Percentiles rank a stretch among this genome's conserved stretches.
phyloP scores from a whole-genome alignment of 1,284 basidiomycete species.

The Xanthoconium separans region DNA sequence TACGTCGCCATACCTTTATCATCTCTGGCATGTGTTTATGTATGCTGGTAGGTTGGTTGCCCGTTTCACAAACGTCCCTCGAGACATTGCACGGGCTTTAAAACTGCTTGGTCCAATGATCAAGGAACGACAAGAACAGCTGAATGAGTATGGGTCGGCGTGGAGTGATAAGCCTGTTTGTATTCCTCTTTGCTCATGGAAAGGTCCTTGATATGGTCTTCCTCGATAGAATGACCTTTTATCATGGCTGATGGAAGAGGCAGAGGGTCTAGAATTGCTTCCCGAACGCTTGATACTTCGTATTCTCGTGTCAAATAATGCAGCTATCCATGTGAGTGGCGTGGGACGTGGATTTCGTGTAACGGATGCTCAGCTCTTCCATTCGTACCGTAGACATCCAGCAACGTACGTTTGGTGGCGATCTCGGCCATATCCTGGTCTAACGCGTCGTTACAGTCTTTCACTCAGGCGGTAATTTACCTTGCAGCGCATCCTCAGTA shows the following conservation, averaged over 20 bases:
- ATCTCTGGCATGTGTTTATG: no score
- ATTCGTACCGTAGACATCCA: not conserved
- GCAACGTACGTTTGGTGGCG: not conserved
- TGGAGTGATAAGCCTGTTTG: slow-evolving; percentile 3
- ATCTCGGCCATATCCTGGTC: not conserved
- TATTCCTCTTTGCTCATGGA: not conserved
- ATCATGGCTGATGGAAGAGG: slow-evolving; percentile 44
- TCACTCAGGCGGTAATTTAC: slow-evolving; percentile 37
- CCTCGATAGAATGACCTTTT: slow-evolving; percentile 39
- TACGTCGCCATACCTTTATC: no score
- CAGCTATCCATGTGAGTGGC: slow-evolving; percentile 34
- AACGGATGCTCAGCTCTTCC: not conserved
- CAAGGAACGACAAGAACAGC: slow-evolving; percentile 34
- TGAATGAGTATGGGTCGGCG: slow-evolving; percentile 33
- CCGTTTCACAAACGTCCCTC: not conserved
- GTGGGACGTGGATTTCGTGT: slow-evolving; percentile 12
- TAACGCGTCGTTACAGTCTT: slow-evolving; percentile 8
- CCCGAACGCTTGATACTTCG: slow-evolving; percentile 31
- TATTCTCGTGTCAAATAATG: slow-evolving; percentile 38
- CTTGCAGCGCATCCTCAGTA: slow-evolving; percentile 35
- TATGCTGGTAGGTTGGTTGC: slow-evolving; percentile 6
- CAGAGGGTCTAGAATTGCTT: slow-evolving; percentile 29
- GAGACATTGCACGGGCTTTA: slow-evolving; percentile 4
- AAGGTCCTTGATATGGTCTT: not conserved
- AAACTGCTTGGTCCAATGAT: slow-evolving; percentile 37